These are phyloP conservation scores for Dryas drummondii DNA, from an alignment of 306 rosid genomes.

Conservation along the genomic window DNA sequence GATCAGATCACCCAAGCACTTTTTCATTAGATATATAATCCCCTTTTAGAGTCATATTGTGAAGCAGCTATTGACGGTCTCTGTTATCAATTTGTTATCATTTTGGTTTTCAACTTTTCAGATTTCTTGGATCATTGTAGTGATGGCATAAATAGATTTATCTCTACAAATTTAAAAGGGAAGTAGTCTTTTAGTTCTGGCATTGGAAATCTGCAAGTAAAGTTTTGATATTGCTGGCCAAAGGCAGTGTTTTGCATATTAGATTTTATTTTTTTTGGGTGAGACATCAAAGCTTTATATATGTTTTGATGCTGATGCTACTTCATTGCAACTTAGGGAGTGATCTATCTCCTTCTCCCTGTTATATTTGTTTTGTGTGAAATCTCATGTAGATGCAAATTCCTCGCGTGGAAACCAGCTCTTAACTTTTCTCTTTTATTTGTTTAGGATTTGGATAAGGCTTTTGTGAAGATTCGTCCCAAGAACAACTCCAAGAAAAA, in stretches of 20 bases:
- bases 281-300: not conserved
- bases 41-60: not conserved
- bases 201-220: not conserved
- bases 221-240: not conserved
- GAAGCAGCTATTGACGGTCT: not conserved
- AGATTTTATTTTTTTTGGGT: not conserved
- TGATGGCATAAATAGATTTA: not conserved
- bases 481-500: constrained; percentile 78
- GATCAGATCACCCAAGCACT: not conserved
- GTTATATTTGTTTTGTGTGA: not conserved
- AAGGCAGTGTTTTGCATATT: not conserved
- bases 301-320: not conserved
- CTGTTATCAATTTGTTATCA: not conserved
- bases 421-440: constrained; percentile 15
- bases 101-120: constrained; percentile 2
- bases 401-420: not conserved
- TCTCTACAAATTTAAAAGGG: not conserved
- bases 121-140: not conserved
- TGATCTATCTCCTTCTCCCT: not conserved
- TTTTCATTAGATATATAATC: not conserved
- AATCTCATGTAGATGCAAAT: not conserved
- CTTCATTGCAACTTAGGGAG: not conserved
- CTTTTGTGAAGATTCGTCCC: constrained; percentile 80
- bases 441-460: constrained; percentile 71
- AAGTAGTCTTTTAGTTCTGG: not conserved